Evolutionary conservation across 2,329 filamentous ascomycete genomes (phyloP), one percentile per base, ranked within the genome.

Genomic region (Stagonosporopsis tanaceti): DNA sequence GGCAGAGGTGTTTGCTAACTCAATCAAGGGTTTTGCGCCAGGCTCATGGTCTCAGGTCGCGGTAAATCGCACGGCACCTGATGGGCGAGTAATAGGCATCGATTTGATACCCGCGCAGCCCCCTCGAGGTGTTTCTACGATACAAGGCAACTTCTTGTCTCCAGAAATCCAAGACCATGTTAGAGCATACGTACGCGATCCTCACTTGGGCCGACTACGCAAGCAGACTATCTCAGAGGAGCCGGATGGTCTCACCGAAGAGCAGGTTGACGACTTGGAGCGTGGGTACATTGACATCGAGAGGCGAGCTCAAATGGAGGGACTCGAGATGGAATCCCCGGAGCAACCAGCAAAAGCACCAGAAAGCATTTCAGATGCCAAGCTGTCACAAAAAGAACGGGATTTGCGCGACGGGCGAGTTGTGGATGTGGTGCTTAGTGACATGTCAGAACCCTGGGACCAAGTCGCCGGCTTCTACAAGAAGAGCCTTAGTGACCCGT

Each of bases 401-500:
- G 77, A 80, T 47, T 66, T 76, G 32, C 76, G 75, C 55, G 62
- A 73, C 42, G 84, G 84, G 61, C 84, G 84, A 71, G 86, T 86
- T 71, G 93, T 97, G 64, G 92, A 98, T 80, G 87, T 99, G 73
- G 92, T 99, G 75, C 82, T 99, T 75, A 97, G 92, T 87, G 95
- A 99, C 85, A 99, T 99, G 95, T 99, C 89, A 87, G 94, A 85
- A 84, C 93, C 95, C 89, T 97, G 93, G 93, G 84, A 87, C 70
- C 90, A 91, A 81, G 90, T 86, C 50, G 83, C 84, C 72, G 89
- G 89, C 72, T 93, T 91, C 81, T 89, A 87, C 81, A 89, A 90
- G 82, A 92, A 87, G 81, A 96, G 89, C 82, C 85, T 97, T 86
- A 96, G 89, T 94, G 90, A 95, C 86, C 92, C 93, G 64, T 95